Conservation (phyloP, 306 rosid genomes). For the Medicago truncatula region DNA sequence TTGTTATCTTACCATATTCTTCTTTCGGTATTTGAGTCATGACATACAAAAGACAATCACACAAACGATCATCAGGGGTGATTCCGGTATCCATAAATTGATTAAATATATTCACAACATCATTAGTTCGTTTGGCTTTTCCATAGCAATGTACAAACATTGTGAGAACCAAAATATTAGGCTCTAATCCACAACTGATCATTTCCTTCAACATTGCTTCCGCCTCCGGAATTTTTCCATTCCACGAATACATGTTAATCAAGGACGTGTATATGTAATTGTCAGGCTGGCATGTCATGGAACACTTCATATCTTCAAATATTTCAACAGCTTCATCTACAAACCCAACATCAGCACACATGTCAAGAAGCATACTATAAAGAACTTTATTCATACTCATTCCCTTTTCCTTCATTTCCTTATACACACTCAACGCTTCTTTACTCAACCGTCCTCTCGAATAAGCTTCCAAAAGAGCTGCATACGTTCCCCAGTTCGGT, state of each 20-base stretch:
- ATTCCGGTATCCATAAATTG: constrained; percentile 59
- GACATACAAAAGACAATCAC: constrained; percentile 77
- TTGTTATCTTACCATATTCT: constrained; percentile 61
- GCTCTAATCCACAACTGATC: constrained; percentile 71
- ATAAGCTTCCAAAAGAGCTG: constrained; percentile 75
- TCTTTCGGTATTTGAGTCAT: constrained; percentile 74
- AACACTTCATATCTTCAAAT: constrained; percentile 73
- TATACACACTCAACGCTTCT: constrained; percentile 70
- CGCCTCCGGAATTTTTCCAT: constrained; percentile 70
- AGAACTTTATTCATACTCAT: constrained; percentile 60
- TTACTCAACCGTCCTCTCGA: constrained; percentile 67
- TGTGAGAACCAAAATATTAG: constrained; percentile 74
- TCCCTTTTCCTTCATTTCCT: constrained; percentile 84
- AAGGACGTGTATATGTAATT: constrained; percentile 76
- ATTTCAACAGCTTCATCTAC: constrained; percentile 64
- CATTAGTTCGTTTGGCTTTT: constrained; percentile 72
- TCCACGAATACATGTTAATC: constrained; percentile 75
- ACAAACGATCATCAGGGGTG: constrained; percentile 75
- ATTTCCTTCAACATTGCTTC: constrained; percentile 75
- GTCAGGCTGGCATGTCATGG: constrained; percentile 61
- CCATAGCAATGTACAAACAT: constrained; percentile 92
- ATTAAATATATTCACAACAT: constrained; percentile 76
- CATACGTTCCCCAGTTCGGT: constrained; percentile 72
- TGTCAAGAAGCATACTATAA: constrained; percentile 64
- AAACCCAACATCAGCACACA: constrained; percentile 85